Evolutionary conservation across 1,139 yeast species (phyloP), one percentile per base, ranked within the genome.

Genomic region (Saccharomyces hybrid): DNA sequence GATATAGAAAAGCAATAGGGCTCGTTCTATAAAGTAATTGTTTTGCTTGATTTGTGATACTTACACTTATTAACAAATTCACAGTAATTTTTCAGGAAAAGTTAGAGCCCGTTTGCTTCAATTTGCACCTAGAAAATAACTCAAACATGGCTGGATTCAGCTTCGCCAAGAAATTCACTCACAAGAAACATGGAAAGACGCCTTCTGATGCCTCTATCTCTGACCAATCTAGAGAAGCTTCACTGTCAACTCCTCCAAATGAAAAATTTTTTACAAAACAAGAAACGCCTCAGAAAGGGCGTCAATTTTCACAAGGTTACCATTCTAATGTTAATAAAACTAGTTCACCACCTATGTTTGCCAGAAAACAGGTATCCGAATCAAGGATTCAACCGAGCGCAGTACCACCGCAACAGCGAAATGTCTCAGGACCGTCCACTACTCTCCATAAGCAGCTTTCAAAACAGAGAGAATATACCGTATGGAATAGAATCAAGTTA

Each of bases 401-500:
- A 14, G 59, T 61, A 4, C 66, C 69, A 7, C 53, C 53, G 3
- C 64, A 61, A 32, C 69, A 66, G 50, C 60, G 70, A 38, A 65
- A 64, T 49, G 64, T 64, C 0, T 67, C 70, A 1, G 68, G 68
- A 26, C 65, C 64, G 9, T 60, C 68, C 0, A 61, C 69, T 11
- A 57, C 61, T 13, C 54, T 62, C 9, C 23, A 14, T 29, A 29
- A 47, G 31, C 34, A 42, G 16, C 31, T 19, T 11, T 26, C 46
- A 4, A 53, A 59, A 25, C 65, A 62, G 53, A 55, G 54, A 29
- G 63, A 58, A 46, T 61, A 62, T 49, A 62, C 70, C 5, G 97
- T 97, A 1, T 91, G 98, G 98, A 78, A 79, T n/a, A n/a, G n/a
- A n/a, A n/a, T n/a, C n/a, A n/a, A n/a, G n/a, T n/a, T n/a, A n/a